These are phyloP conservation scores for Ustilago hordei DNA, from an alignment of 1,284 basidiomycete species.

Conservation along the genomic window DNA sequence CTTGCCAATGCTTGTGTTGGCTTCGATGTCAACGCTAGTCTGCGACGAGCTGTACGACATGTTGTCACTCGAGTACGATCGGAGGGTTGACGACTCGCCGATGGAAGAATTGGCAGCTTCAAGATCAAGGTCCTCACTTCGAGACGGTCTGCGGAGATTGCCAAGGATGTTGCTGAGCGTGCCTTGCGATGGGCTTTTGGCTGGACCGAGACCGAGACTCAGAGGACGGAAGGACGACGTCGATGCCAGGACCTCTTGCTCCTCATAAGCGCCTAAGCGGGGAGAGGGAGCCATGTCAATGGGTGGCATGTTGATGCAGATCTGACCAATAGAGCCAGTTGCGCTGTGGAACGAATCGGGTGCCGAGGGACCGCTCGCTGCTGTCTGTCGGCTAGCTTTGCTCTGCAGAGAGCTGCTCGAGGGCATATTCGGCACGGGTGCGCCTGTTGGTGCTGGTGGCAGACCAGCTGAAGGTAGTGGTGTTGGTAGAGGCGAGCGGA, in stretches of 20 bases:
- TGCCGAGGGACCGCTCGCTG: conserved; percentile 12
- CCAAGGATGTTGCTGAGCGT: conserved; percentile 43
- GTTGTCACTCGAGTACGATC: conserved; percentile 39
- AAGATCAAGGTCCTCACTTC: conserved; percentile 24
- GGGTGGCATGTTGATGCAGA: conserved; percentile 36
- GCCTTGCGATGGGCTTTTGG: conserved; percentile 35
- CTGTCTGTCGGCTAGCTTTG: conserved; percentile 31
- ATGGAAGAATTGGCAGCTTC: conserved; percentile 33
- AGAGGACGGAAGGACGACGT: conserved; percentile 37
- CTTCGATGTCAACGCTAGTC: conserved; percentile 43
- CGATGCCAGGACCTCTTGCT: conserved; percentile 7
- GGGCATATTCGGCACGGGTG: conserved; percentile 32
- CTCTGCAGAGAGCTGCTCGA: conserved; percentile 39
- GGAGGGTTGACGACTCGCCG: conserved; percentile 15
- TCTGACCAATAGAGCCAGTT: conserved; percentile 33
- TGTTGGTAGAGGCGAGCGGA: conserved; percentile 33
- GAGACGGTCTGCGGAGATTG: conserved; percentile 24
- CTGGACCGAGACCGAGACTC: conserved; percentile 46
- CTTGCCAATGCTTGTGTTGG: conserved; percentile 49
- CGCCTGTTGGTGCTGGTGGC: conserved; percentile 34
- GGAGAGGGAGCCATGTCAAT: conserved; percentile 18
- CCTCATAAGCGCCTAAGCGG: conserved; percentile 4
- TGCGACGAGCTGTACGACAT: conserved; percentile 48
- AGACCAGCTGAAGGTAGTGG: conserved; percentile 41
- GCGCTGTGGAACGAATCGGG: conserved; percentile 41